phyloP scores from a whole-genome alignment of 306 rosid genomes.

The Luffa acutangula region DNA sequence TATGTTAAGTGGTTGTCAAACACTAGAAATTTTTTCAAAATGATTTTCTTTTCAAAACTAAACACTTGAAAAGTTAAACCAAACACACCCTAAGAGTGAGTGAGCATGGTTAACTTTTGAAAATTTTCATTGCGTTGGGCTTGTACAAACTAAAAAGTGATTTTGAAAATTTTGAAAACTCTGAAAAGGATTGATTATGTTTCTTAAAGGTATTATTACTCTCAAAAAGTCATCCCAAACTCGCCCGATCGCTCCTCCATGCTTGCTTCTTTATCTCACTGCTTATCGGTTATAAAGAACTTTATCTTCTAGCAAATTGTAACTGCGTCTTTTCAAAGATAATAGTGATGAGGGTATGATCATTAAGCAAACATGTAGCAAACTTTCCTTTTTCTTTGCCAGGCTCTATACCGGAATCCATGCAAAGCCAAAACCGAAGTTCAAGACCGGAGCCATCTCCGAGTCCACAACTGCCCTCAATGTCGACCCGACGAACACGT shows the following conservation, averaged over 20 bases:
- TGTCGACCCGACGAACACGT: constrained; percentile 60
- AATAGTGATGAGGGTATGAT: not conserved
- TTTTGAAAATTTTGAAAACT: not conserved
- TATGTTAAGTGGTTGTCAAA: no score
- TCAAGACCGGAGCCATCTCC: constrained; percentile 78
- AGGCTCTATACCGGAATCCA: constrained; percentile 92
- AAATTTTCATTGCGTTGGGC: not conserved
- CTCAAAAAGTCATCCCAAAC: not conserved
- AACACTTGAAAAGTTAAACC: no score
- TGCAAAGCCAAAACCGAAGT: constrained; percentile 88
- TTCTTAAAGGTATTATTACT: not conserved
- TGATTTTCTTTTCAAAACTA: no score
- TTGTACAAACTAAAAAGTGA: not conserved
- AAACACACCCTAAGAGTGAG: no score
- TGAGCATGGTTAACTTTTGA: not conserved
- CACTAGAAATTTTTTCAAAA: no score
- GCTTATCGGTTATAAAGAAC: not conserved
- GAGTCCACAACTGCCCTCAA: constrained; percentile 92
- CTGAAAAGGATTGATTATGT: not conserved
- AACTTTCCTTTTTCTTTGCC: not conserved
- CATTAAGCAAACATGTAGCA: not conserved
- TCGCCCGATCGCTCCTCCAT: not conserved
- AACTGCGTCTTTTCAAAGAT: not conserved
- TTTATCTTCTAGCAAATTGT: not conserved
- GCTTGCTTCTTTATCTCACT: not conserved